Evolutionary conservation across 202 grass and related monocot genomes (phyloP).

Genomic region (Panicum hallii): DNA sequence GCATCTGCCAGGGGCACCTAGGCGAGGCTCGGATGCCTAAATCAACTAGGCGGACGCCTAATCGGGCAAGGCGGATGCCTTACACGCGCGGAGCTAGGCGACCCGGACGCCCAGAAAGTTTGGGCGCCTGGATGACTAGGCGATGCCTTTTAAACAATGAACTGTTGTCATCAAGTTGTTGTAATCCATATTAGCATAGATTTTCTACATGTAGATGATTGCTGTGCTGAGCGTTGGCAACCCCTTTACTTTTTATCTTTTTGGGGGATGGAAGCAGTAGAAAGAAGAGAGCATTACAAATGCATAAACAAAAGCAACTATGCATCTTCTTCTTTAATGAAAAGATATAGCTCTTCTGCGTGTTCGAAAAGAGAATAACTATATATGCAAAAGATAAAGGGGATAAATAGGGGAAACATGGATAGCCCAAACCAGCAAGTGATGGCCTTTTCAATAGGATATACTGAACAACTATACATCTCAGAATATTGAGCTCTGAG

Average conservation of each 20-base stretch:
- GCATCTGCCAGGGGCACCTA: no score
- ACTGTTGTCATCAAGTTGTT: not conserved
- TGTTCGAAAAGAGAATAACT: not conserved
- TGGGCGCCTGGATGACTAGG: no score
- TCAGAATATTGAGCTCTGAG: not conserved
- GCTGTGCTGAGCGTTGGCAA: not conserved
- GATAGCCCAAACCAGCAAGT: not conserved
- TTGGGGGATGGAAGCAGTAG: not conserved
- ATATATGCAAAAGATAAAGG: constrained; percentile 1
- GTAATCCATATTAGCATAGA: constrained; percentile 10
- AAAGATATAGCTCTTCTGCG: not conserved
- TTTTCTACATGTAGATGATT: not conserved
- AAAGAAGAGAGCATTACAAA: not conserved
- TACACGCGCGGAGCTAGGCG: no score
- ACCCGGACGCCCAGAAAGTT: no score
- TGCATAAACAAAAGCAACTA: not conserved
- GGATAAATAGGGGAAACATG: not conserved
- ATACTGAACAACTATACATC: not conserved
- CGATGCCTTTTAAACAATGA: no score
- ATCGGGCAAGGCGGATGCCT: no score
- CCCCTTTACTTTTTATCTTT: not conserved
- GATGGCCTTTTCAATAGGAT: not conserved
- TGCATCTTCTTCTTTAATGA: not conserved
- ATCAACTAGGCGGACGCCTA: no score
- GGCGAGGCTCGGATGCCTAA: no score